Percentiles rank a stretch among this genome's conserved stretches.
These are phyloP conservation scores for Hymenoscyphus linearis DNA, from an alignment of 2,329 filamentous ascomycete species.

Conservation along the genomic window DNA sequence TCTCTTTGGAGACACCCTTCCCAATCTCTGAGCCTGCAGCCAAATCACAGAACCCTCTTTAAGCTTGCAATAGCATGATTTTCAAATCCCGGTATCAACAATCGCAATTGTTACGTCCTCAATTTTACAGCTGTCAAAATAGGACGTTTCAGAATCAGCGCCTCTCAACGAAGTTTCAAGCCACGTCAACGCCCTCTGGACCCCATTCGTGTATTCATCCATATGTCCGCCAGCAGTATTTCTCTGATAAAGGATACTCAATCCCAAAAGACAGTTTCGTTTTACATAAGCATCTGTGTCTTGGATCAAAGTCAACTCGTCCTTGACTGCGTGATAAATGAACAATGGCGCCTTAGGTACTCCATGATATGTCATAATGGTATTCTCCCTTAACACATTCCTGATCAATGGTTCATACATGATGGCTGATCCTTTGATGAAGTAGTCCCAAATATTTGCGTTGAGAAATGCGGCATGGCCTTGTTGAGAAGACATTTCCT, in stretches of 20 bases:
- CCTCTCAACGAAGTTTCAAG: conserved; percentile 17
- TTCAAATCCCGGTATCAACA: background rate
- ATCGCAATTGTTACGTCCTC: background rate
- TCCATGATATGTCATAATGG: conserved; percentile 30
- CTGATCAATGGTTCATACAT: conserved; percentile 4
- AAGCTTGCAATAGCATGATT: too few relatives aligned
- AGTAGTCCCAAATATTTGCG: conserved; percentile 38
- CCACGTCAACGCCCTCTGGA: conserved; percentile 31
- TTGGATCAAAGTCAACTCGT: conserved; percentile 39
- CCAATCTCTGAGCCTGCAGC: too few relatives aligned
- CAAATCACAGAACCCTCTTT: too few relatives aligned
- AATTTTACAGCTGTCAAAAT: background rate
- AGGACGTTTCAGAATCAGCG: background rate
- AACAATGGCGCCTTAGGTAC: conserved; percentile 43
- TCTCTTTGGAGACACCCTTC: too few relatives aligned
- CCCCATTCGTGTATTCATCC: conserved; percentile 33
- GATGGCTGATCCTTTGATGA: conserved; percentile 33
- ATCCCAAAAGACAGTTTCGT: conserved; percentile 37
- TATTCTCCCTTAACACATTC: background rate
- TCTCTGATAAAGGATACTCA: conserved; percentile 39
- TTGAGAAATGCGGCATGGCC: conserved; percentile 27
- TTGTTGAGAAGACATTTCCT: conserved; percentile 26
- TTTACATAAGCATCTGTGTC: conserved; percentile 41
- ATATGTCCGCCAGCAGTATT: conserved; percentile 40
- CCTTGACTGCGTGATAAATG: conserved; percentile 43